Conservation (phyloP, 345 rosid species). For the Acer negundo region DNA sequence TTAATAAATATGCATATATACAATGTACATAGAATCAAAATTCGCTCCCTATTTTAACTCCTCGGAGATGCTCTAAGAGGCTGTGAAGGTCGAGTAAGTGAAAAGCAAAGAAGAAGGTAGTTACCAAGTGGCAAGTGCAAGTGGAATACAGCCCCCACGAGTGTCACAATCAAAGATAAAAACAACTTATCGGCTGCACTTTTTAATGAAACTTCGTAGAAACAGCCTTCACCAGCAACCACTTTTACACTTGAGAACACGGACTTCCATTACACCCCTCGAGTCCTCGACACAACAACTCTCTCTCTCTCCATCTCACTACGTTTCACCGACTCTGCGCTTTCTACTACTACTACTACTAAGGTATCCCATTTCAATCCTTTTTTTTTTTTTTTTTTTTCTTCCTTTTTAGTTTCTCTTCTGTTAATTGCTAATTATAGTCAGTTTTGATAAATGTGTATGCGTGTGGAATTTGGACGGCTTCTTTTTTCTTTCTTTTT, state of each 20-base stretch:
- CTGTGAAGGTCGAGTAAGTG: not conserved
- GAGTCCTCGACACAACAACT: too few species aligned
- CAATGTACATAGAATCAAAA: too few species aligned
- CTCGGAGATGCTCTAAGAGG: too few species aligned
- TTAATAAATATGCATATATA: too few species aligned
- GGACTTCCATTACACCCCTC: not conserved
- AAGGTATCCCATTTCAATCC: not conserved
- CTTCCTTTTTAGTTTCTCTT: not conserved
- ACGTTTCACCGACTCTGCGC: not conserved
- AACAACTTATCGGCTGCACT: not conserved
- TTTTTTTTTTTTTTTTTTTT: too few species aligned
- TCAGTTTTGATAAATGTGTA: not conserved
- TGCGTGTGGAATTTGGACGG: not conserved
- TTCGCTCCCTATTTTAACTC: too few species aligned
- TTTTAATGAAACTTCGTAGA: conserved; percentile 32
- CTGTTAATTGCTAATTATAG: not conserved
- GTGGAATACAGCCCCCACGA: not conserved
- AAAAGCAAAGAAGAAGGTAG: not conserved
- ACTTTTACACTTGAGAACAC: not conserved
- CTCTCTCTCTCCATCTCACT: not conserved
- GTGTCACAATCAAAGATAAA: not conserved
- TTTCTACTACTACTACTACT: not conserved
- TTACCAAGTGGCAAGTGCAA: not conserved
- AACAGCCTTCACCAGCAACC: conserved; percentile 6
- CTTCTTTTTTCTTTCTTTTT: not conserved